A percentile compares a stretch with the other conserved stretches of the same genome.
These are phyloP conservation scores for Mortierella antarctica DNA, from an alignment of 192 early-diverging fungal species.

Conservation along the genomic window DNA sequence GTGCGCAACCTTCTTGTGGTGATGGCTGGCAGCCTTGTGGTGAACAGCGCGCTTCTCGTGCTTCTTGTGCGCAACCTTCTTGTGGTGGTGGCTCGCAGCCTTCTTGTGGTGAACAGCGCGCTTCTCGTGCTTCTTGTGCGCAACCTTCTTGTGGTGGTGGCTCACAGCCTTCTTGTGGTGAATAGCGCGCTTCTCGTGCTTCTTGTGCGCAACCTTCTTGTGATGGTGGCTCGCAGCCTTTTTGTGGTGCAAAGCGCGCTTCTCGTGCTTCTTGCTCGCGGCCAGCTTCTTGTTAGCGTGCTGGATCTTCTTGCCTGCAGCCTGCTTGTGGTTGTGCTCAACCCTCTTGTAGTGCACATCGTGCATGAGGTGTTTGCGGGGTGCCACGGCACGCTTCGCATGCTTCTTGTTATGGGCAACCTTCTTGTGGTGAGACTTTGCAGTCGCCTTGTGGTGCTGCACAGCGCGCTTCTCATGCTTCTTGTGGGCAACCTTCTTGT, in stretches of 20 bases:
- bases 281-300: neutral
- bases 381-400: neutral
- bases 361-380: neutral
- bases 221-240: neutral
- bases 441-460: neutral
- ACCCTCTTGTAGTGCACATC: slow-evolving; percentile 7
- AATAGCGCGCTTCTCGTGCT: slow-evolving; percentile 11
- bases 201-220: slow-evolving; percentile 9
- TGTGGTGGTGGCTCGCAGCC: slow-evolving; percentile 2
- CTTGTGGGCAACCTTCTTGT: neutral
- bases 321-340: neutral
- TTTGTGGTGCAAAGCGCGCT: neutral
- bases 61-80: neutral
- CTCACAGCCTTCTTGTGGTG: neutral
- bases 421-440: slow-evolving; percentile 13
- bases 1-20: slow-evolving; percentile 20
- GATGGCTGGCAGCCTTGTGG: neutral
- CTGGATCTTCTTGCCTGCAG: neutral
- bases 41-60: slow-evolving; percentile 9
- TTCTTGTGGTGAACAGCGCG: neutral
- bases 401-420: slow-evolving; percentile 9
- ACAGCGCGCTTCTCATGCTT: neutral
- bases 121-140: slow-evolving; percentile 9
- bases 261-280: neutral
- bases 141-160: slow-evolving; percentile 3